Evolutionary conservation across 306 rosid genomes (phyloP).

Genomic region (Spatholobus suberectus): DNA sequence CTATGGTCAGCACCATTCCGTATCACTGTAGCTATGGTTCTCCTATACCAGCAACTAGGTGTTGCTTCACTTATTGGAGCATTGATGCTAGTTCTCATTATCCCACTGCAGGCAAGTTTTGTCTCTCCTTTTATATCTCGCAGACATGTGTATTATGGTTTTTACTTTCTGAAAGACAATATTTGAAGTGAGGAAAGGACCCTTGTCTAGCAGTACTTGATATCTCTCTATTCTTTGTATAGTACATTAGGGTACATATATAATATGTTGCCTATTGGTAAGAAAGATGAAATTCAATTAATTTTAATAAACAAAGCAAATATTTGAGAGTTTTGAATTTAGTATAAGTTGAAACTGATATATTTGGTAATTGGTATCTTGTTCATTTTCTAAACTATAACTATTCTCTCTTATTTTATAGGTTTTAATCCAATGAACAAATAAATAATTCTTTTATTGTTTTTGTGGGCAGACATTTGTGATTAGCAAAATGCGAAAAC

Average conservation of each 20-base stretch:
- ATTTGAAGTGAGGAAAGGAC: background rate
- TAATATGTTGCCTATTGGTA: background rate
- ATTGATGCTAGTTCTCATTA: slow-evolving; percentile 62
- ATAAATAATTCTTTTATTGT: background rate
- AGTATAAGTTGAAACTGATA: background rate
- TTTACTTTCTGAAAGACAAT: background rate
- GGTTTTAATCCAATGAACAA: background rate
- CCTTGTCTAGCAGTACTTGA: background rate
- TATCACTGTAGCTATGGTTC: slow-evolving; percentile 72
- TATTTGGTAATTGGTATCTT: background rate
- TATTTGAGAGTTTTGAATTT: background rate
- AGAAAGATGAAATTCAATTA: background rate
- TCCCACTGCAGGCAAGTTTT: slow-evolving; percentile 76
- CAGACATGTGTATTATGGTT: background rate
- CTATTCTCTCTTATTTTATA: slow-evolving; percentile 9
- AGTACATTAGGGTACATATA: background rate
- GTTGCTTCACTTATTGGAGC: slow-evolving; percentile 86
- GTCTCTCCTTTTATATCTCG: background rate
- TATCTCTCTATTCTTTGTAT: background rate
- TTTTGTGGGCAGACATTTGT: slow-evolving; percentile 59
- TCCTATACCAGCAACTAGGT: slow-evolving; percentile 91
- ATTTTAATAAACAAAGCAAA: background rate
- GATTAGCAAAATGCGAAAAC: slow-evolving; percentile 74
- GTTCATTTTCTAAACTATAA: background rate
- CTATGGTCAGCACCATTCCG: slow-evolving; percentile 94